Conservation (phyloP, 2,329 filamentous ascomycete species). For the Cordyceps farinosa region DNA sequence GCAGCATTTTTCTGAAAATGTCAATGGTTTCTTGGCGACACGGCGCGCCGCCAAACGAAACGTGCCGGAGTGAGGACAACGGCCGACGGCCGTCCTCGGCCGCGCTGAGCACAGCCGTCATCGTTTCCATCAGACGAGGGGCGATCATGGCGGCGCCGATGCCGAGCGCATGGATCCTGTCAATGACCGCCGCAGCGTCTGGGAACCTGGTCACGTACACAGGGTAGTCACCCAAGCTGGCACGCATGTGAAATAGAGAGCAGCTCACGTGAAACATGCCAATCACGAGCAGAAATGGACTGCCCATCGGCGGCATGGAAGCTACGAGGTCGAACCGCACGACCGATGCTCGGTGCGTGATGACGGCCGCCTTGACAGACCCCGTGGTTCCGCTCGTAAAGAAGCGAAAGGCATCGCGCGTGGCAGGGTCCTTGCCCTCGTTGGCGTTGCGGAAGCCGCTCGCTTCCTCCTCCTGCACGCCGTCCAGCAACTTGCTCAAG, state of each 20-base stretch:
- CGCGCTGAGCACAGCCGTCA: background rate
- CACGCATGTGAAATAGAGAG: background rate
- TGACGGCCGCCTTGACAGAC: conserved; percentile 9
- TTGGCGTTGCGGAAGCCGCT: conserved; percentile 8
- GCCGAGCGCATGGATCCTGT: background rate
- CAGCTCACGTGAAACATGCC: conserved; percentile 12
- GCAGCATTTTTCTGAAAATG: background rate
- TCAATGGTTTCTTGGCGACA: conserved; percentile 2
- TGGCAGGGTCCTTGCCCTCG: background rate
- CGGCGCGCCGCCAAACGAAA: background rate
- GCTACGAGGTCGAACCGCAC: background rate
- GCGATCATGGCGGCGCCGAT: conserved; percentile 1
- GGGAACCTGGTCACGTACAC: background rate
- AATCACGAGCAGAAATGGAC: background rate
- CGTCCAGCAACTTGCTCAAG: background rate
- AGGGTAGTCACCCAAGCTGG: background rate
- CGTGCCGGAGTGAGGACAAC: background rate
- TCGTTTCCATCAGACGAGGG: background rate
- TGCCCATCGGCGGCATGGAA: background rate
- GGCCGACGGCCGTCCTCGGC: too few species aligned
- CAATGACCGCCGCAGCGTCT: background rate
- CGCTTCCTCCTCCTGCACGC: background rate
- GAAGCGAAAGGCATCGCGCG: conserved; percentile 8
- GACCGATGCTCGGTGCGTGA: background rate
- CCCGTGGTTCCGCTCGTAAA: conserved; percentile 14